These are phyloP conservation scores for Corniculantispora saksenae DNA, from an alignment of 2,329 filamentous ascomycete genomes.

Conservation along the genomic window DNA sequence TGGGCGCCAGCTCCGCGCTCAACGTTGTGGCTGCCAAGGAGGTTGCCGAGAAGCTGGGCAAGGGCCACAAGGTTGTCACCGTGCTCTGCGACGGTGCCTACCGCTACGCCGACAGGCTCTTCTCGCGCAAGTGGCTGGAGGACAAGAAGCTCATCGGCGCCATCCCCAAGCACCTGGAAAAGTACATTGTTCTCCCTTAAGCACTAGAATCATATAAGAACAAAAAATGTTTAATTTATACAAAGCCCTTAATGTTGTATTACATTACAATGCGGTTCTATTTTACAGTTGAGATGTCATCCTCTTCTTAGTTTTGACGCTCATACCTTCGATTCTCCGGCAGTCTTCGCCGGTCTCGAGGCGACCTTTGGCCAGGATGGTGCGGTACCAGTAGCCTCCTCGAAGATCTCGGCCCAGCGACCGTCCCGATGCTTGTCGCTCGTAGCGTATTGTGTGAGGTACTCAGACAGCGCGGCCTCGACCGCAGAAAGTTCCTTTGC, in stretches of 20 bases:
- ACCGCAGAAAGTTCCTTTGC: slow-evolving; percentile 39
- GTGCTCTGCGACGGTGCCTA: slow-evolving; percentile 97
- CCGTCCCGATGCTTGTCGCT: slow-evolving; percentile 20
- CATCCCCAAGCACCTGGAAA: slow-evolving; percentile 81
- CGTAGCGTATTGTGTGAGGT: slow-evolving; percentile 36
- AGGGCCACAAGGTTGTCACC: slow-evolving; percentile 88
- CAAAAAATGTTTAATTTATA: slow-evolving; percentile 17
- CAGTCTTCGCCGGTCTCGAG: not conserved
- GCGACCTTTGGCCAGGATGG: slow-evolving; percentile 29
- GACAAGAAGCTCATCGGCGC: slow-evolving; percentile 80
- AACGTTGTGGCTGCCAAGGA: slow-evolving; percentile 96
- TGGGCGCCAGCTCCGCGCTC: slow-evolving; percentile 88
- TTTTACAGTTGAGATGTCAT: slow-evolving; percentile 2
- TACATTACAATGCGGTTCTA: slow-evolving; percentile 14
- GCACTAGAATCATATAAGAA: not conserved
- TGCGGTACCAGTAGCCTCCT: slow-evolving; percentile 29
- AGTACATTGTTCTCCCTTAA: slow-evolving; percentile 90
- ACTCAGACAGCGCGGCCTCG: slow-evolving; percentile 37
- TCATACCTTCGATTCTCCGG: not conserved
- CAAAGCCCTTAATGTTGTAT: slow-evolving; percentile 5
- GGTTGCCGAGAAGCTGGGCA: slow-evolving; percentile 85
- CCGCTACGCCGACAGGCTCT: slow-evolving; percentile 89
- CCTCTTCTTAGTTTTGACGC: not conserved
- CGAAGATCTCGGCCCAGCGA: slow-evolving; percentile 29
- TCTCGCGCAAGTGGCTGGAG: slow-evolving; percentile 87